Base-by-base conservation (phyloP, 768 basidiomycete species). In the Hemileccinum impolitum region DNA sequence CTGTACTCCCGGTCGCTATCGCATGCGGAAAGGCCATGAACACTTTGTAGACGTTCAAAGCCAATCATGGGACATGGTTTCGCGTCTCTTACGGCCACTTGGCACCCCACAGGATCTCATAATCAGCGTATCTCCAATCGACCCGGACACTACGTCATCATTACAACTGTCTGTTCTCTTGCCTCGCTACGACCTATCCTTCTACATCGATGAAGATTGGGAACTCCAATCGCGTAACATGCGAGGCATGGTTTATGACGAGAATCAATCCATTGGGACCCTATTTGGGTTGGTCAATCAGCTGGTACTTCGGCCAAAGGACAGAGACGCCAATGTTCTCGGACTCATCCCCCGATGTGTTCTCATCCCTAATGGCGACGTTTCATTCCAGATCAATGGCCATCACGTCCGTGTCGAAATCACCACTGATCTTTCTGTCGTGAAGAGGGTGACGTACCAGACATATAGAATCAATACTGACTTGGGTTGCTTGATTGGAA, bases 281-380 rank as follows among this genome's bases (percentile, higher is more conserved):
- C 59, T 81, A 51, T 67, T 76, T 39, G 79, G 78, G 10, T 54
- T 80, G 32, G 30, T 38, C 30, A 70, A 62, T 31, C 67, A 62
- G 25, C 71, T 77, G 13, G 65, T 79, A 3, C 66, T 78, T 31
- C 65, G 74, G 15, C 58, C 56, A 38, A 64, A 55, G 14, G 2
- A 4, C 19, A 41, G 19, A 19, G 56, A 46, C 3, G 5, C 18
- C 32, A 32, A 19, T 12, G 25, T 6, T 41, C 12, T 4, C 7
- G 48, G 46, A 5, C 36, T 46, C 32, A 12, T 15, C 4, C 46
- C 51, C 10, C 42, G 56, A 28, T 43, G 39, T 10, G 64, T 76
- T 18, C 56, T 78, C 37, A 61, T 79, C 38, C 78, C 77, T 0
- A 53, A 64, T 3, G 75, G 74, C 5, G 5, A 51, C 0, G 17